Evolutionary conservation across 768 basidiomycete species (phyloP).

Genomic region (Mycena filopes): DNA sequence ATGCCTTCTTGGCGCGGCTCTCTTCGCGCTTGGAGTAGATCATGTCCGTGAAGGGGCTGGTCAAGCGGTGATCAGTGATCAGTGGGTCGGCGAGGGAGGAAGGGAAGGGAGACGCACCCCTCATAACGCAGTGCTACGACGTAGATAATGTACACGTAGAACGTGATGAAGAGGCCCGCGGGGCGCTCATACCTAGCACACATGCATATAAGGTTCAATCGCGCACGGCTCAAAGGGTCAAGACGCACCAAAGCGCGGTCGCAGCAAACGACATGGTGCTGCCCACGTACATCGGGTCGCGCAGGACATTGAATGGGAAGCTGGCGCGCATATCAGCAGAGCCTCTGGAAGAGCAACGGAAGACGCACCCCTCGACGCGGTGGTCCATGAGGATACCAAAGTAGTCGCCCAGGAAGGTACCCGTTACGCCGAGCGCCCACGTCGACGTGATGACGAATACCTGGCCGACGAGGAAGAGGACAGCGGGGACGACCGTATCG

Average conservation of each 20-base stretch:
- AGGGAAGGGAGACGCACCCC: constrained; percentile 66
- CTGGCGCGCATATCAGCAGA: constrained; percentile 37
- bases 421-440: constrained; percentile 91
- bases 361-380: constrained; percentile 78
- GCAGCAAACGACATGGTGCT: constrained; percentile 91
- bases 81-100: not conserved
- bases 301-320: constrained; percentile 95
- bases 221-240: not conserved
- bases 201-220: constrained; percentile 2
- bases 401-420: constrained; percentile 90
- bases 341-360: not conserved
- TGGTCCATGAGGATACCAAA: constrained; percentile 90
- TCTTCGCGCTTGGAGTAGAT: constrained; percentile 74
- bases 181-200: constrained; percentile 82
- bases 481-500: constrained; percentile 66
- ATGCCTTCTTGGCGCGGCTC: constrained; percentile 38
- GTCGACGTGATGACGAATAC: constrained; percentile 90
- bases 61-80: constrained; percentile 9
- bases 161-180: constrained; percentile 81
- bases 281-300: constrained; percentile 97
- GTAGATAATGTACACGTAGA: constrained; percentile 88
- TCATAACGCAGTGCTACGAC: constrained; percentile 87
- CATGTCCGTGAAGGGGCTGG: constrained; percentile 85
- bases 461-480: constrained; percentile 78
- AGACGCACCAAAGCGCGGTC: constrained; percentile 83